These are phyloP conservation scores for Stipa capillata DNA, from an alignment of 176 grass and related monocot species.

Conservation along the genomic window DNA sequence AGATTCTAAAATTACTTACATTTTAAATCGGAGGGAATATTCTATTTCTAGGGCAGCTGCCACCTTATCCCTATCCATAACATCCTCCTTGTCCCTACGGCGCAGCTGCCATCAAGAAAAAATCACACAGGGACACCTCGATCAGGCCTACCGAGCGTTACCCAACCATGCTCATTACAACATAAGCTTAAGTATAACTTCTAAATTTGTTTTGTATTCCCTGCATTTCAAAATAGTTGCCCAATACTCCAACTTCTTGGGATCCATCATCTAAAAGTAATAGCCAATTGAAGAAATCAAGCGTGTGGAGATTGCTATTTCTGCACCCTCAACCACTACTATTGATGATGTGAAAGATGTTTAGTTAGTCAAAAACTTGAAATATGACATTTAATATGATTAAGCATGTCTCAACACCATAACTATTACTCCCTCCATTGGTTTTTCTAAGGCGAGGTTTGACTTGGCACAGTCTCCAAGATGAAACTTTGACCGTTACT, in stretches of 20 bases:
- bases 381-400: too few relatives aligned
- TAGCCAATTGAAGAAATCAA: neutral
- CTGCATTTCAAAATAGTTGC: neutral
- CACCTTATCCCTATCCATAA: too few relatives aligned
- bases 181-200: neutral
- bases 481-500: neutral
- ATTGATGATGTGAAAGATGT: too few relatives aligned
- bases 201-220: too few relatives aligned
- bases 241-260: neutral
- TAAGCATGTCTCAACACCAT: too few relatives aligned
- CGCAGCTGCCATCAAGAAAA: neutral
- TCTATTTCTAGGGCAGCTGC: too few relatives aligned
- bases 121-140: neutral
- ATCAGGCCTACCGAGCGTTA: neutral
- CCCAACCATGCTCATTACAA: neutral
- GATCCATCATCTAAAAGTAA: neutral
- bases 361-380: too few relatives aligned
- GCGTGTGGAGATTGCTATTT: neutral
- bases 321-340: neutral
- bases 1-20: too few relatives aligned
- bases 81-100: neutral
- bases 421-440: too few relatives aligned
- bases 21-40: too few relatives aligned
- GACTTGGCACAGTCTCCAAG: too few relatives aligned
- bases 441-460: too few relatives aligned